These are phyloP conservation scores for Leucocoprinus sp. DNA, from an alignment of 768 basidiomycete species.

Conservation along the genomic window DNA sequence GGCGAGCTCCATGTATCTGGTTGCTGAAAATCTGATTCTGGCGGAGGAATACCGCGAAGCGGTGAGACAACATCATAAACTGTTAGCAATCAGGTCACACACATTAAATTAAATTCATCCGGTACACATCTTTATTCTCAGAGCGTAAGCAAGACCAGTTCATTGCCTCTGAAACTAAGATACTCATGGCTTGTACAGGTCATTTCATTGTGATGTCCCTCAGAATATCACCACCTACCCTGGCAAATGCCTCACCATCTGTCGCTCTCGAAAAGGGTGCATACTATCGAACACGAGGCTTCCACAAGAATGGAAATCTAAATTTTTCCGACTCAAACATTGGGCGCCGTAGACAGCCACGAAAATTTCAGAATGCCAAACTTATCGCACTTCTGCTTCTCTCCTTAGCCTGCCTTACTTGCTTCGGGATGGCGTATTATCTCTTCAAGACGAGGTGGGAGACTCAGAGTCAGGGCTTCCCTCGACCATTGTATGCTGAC, in stretches of 20 bases:
- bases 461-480: slow-evolving; percentile 14
- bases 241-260: slow-evolving; percentile 45
- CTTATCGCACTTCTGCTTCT: slow-evolving; percentile 40
- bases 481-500: slow-evolving; percentile 23
- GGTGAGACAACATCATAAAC: neutral
- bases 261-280: slow-evolving; percentile 57
- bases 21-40: neutral
- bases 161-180: no score
- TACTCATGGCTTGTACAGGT: no score
- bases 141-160: no score
- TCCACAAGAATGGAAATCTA: slow-evolving; percentile 14
- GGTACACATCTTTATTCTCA: no score
- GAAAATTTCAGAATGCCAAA: slow-evolving; percentile 18
- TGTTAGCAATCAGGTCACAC: neutral
- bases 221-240: slow-evolving; percentile 16
- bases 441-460: slow-evolving; percentile 57
- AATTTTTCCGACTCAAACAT: neutral
- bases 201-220: slow-evolving; percentile 25
- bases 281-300: slow-evolving; percentile 48
- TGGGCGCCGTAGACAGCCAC: slow-evolving; percentile 11
- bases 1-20: neutral
- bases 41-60: neutral
- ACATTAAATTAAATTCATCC: no score
- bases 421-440: slow-evolving; percentile 57
- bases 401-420: slow-evolving; percentile 37